phyloP scores from a whole-genome alignment of 257 asterid genomes.

The Coffea canephora region DNA sequence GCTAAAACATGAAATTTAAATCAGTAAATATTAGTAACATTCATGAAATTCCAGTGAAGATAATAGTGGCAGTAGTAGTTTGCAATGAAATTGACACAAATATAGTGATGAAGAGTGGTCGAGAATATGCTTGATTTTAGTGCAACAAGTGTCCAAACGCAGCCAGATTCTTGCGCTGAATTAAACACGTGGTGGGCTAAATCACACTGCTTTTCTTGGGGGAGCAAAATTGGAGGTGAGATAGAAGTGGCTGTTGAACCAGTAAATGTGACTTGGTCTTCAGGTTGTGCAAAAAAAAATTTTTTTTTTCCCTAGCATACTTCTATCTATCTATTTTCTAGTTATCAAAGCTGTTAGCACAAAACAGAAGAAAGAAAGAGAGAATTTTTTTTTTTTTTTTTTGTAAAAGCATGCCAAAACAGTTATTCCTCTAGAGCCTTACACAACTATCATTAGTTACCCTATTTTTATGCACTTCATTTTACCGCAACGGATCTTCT shows the following conservation, averaged over 20 bases:
- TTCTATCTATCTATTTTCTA: too few relatives aligned
- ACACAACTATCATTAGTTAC: too few relatives aligned
- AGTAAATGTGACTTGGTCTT: not conserved
- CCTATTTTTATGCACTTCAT: too few relatives aligned
- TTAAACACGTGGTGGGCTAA: slow-evolving; percentile 4
- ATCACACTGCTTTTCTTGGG: not conserved
- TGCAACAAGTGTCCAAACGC: not conserved
- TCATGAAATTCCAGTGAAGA: not conserved
- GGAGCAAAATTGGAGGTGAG: not conserved
- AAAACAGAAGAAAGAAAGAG: too few relatives aligned
- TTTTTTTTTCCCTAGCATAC: too few relatives aligned
- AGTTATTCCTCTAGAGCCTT: too few relatives aligned
- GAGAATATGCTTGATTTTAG: not conserved
- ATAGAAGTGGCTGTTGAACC: not conserved
- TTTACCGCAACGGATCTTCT: too few relatives aligned
- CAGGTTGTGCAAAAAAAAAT: not conserved
- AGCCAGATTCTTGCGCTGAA: not conserved
- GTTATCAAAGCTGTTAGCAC: too few relatives aligned
- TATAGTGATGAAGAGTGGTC: not conserved
- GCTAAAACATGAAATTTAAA: not conserved
- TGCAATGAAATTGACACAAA: not conserved
- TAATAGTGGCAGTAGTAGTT: not conserved
- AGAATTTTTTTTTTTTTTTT: too few relatives aligned
- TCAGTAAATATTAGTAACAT: not conserved
- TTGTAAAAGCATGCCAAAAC: too few relatives aligned